Percentiles rank a stretch among this genome's conserved stretches.
Evolutionary conservation across 805 yeast genomes (phyloP).

Genomic region (Candida yuanshanica): DNA sequence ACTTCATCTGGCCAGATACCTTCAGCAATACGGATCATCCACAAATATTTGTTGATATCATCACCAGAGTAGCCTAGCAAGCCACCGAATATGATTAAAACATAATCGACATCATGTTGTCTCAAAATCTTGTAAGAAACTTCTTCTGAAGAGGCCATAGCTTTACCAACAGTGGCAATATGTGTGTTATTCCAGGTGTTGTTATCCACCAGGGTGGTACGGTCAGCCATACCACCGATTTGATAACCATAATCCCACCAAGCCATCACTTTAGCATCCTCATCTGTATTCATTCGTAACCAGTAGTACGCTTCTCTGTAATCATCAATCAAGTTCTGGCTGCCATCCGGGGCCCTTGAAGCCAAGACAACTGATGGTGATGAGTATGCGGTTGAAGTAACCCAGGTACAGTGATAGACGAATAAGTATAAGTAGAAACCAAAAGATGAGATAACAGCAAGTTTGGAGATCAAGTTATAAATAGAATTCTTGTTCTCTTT

Average conservation of each 20-base stretch:
- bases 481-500: constrained; percentile 12
- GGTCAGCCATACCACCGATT: constrained; percentile 99
- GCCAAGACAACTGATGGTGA: constrained; percentile 97
- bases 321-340: constrained; percentile 82
- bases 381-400: constrained; percentile 90
- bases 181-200: constrained; percentile 99
- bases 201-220: constrained; percentile 96
- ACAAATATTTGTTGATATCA: constrained; percentile 90
- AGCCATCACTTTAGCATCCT: constrained; percentile 92
- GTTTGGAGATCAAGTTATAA: constrained; percentile 41
- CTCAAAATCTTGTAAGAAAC: constrained; percentile 82
- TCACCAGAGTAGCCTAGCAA: constrained; percentile 91
- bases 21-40: constrained; percentile 99
- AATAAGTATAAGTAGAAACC: constrained; percentile 69
- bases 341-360: constrained; percentile 78
- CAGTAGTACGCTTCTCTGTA: constrained; percentile 98
- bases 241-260: constrained; percentile 99
- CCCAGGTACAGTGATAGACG: constrained; percentile 96
- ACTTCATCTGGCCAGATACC: constrained; percentile 99
- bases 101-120: constrained; percentile 92
- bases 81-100: constrained; percentile 91
- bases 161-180: constrained; percentile 98
- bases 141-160: constrained; percentile 88
- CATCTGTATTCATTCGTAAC: constrained; percentile 96
- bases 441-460: constrained; percentile 62